Evolutionary conservation across 2,329 filamentous ascomycete genomes (phyloP), one percentile per base, ranked within the genome.

Genomic region (Hypoxylon sp.): DNA sequence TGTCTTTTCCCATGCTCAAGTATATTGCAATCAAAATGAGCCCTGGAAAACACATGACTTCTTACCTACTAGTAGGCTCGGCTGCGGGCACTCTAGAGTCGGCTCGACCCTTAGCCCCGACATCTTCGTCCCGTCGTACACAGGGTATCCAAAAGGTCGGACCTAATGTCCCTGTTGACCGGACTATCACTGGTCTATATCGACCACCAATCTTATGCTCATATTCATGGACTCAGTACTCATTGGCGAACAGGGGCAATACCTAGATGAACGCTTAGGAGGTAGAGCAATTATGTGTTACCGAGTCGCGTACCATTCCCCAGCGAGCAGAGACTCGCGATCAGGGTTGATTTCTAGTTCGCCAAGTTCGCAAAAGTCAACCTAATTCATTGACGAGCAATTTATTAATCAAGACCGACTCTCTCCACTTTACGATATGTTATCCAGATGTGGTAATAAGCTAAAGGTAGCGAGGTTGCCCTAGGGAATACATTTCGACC

Each of bases 391-490:
- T 53, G 54, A 62, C 22, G 57, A 59, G 39, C 46, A 54, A 55
- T 54, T 65, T 62, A 56, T 62, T 56, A 61, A 65, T 65, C 59
- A 33, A 66, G 54, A 31, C 60, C 65, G 53, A 17, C 11, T 9
- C 58, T 65, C 63, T 58, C 67, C 65, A 67, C 71, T 50, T 54
- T 58, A 60, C 71, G 65, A 70, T 39, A 68, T 68, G 63, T 65
- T 69, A 71, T 67, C 71, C 70, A 58, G 50, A 73, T 70, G 63
- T 53, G 61, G 71, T 46, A 70, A 68, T 42, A 61, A 64, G 63
- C 63, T 67, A 58, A 24, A 44, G 52, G 46, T 42, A 65, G 55
- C 58, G 61, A 53, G 60, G 26, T 47, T 56, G 26, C 48, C n/a
- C 58, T 52, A 53, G 33, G 63, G 53, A 44, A 26, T 51, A 51